Evolutionary conservation across 1,139 yeast genomes (phyloP).

Genomic region (Suhomyces kunorum): DNA sequence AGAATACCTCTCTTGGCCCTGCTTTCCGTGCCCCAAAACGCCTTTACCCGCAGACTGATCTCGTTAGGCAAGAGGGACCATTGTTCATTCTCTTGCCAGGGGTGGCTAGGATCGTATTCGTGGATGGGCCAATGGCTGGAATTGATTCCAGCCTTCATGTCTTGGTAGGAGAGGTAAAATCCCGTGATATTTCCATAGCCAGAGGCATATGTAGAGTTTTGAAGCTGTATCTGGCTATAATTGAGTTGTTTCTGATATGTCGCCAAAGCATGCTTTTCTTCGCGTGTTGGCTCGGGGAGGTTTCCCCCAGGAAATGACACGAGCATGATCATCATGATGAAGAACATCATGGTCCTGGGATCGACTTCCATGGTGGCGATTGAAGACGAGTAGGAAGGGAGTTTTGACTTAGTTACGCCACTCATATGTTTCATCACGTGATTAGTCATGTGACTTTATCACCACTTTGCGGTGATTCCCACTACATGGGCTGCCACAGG

Average conservation of each 20-base stretch:
- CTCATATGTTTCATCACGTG: conserved; percentile 3
- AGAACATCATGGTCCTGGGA: conserved; percentile 37
- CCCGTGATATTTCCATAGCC: conserved; percentile 82
- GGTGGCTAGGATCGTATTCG: conserved; percentile 35
- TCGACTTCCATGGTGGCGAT: conserved; percentile 30
- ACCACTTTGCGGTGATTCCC: no score
- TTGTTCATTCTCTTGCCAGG: conserved; percentile 57
- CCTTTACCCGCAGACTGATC: conserved; percentile 47
- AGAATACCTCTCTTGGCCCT: neutral
- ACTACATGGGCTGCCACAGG: no score
- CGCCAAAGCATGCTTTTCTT: conserved; percentile 31
- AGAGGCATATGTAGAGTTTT: conserved; percentile 41
- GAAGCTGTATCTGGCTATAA: conserved; percentile 34
- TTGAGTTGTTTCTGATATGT: conserved; percentile 35
- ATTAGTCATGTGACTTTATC: neutral
- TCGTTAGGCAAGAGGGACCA: conserved; percentile 62
- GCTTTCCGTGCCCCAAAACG: conserved; percentile 47
- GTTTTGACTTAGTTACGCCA: neutral
- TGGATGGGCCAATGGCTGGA: conserved; percentile 61
- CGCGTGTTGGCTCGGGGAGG: neutral
- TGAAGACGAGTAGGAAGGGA: neutral
- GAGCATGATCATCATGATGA: conserved; percentile 41
- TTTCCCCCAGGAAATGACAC: conserved; percentile 32
- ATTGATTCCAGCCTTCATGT: conserved; percentile 45
- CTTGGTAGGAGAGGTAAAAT: conserved; percentile 60